phyloP scores from a whole-genome alignment of 2,329 filamentous ascomycete genomes.

The Aspergillus quadrilineatus region DNA sequence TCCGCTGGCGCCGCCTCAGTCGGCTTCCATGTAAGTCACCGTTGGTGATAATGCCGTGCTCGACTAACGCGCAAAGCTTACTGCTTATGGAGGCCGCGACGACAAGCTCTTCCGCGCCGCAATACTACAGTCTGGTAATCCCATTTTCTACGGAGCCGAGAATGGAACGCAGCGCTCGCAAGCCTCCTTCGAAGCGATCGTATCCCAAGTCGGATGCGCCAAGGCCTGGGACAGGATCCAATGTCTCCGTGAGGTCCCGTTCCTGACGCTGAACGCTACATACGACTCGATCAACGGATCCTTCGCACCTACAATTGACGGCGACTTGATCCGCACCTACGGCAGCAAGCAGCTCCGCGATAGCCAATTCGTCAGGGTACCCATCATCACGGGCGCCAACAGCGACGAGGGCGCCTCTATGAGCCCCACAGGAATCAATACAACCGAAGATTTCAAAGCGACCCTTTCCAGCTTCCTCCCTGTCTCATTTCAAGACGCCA shows the following conservation, averaged over 20 bases:
- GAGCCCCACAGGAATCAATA: conserved; percentile 54
- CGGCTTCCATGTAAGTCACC: conserved; percentile 45
- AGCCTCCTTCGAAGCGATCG: conserved; percentile 20
- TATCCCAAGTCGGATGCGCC: conserved; percentile 60
- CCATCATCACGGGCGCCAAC: conserved; percentile 63
- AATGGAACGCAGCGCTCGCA: conserved; percentile 19
- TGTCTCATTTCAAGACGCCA: background rate
- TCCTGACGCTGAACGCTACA: conserved; percentile 55
- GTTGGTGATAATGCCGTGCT: background rate
- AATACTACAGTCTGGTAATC: conserved; percentile 54
- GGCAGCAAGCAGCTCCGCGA: conserved; percentile 55
- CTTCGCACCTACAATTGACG: conserved; percentile 50
- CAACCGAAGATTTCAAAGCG: conserved; percentile 52
- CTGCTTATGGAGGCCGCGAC: conserved; percentile 56
- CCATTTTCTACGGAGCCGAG: conserved; percentile 48
- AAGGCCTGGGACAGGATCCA: conserved; percentile 57
- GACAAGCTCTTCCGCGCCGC: conserved; percentile 55
- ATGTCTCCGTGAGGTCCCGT: conserved; percentile 64
- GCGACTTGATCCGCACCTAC: conserved; percentile 56
- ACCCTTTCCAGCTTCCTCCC: background rate
- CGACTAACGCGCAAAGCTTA: conserved; percentile 28
- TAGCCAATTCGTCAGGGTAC: conserved; percentile 63
- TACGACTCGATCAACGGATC: background rate
- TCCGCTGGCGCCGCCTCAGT: conserved; percentile 54
- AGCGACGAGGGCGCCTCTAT: conserved; percentile 65